These are phyloP conservation scores for Trichoderma koningii DNA, from an alignment of 2,329 filamentous ascomycete species.

Conservation along the genomic window DNA sequence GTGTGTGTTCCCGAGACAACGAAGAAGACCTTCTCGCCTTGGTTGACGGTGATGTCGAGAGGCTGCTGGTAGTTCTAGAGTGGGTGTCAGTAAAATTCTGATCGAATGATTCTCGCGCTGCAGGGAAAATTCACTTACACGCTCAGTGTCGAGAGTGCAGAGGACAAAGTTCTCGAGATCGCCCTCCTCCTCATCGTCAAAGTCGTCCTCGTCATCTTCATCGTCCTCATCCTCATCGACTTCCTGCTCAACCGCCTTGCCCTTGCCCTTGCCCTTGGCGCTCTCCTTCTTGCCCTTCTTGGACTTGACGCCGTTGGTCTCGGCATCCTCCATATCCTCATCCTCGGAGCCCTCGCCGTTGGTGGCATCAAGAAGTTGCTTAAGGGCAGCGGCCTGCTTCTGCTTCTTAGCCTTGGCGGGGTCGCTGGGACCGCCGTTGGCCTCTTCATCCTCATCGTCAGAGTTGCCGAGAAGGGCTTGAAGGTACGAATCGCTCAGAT, in stretches of 20 bases:
- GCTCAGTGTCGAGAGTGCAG: constrained; percentile 91
- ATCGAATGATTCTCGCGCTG: neutral
- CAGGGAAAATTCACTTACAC: constrained; percentile 58
- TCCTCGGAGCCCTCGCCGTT: constrained; percentile 60
- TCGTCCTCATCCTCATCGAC: constrained; percentile 54
- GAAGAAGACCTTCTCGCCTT: constrained; percentile 91
- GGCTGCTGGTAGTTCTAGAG: constrained; percentile 88
- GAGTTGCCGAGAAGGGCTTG: constrained; percentile 54
- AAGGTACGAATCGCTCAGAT: constrained; percentile 68
- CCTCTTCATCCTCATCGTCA: constrained; percentile 59
- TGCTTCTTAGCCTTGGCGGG: constrained; percentile 87
- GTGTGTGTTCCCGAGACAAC: constrained; percentile 86
- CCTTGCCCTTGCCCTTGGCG: constrained; percentile 56
- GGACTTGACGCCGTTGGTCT: constrained; percentile 58
- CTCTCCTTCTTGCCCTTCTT: constrained; percentile 71
- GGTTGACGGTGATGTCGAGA: constrained; percentile 86
- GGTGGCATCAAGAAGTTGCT: constrained; percentile 73
- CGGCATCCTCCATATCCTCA: constrained; percentile 75
- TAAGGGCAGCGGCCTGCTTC: constrained; percentile 72
- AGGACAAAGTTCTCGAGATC: constrained; percentile 88
- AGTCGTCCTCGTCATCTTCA: constrained; percentile 56
- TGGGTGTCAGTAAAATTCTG: constrained; percentile 34
- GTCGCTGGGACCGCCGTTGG: constrained; percentile 89
- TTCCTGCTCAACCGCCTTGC: constrained; percentile 66
- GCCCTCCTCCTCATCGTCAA: constrained; percentile 62